These are phyloP conservation scores for Sporobolomyces roseus DNA, from an alignment of 768 basidiomycete species.

Conservation along the genomic window DNA sequence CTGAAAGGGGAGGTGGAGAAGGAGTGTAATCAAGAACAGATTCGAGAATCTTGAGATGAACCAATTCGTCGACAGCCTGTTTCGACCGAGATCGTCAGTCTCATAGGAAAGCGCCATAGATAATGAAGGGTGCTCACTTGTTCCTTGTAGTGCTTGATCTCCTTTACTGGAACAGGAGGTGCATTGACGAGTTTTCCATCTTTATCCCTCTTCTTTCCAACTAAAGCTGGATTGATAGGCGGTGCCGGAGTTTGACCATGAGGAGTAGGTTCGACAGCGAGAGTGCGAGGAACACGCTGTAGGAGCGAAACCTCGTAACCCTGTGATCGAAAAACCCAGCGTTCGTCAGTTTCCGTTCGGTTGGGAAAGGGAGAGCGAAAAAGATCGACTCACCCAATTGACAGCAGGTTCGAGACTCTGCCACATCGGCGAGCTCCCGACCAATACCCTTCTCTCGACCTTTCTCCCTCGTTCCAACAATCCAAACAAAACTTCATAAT, in stretches of 20 bases:
- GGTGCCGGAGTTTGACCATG: neutral
- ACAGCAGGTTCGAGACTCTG: constrained; percentile 72
- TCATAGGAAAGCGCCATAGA: neutral
- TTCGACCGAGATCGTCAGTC: constrained; percentile 50
- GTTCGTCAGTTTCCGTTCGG: constrained; percentile 37
- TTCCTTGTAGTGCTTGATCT: constrained; percentile 36
- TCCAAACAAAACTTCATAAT: constrained; percentile 70
- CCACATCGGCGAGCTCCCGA: constrained; percentile 76
- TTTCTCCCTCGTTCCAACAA: constrained; percentile 77
- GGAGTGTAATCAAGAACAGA: constrained; percentile 61
- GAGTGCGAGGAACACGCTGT: constrained; percentile 35
- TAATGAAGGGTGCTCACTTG: constrained; percentile 28
- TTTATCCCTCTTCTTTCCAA: constrained; percentile 33
- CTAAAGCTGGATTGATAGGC: constrained; percentile 22
- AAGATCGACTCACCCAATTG: constrained; percentile 69
- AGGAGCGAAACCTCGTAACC: constrained; percentile 43
- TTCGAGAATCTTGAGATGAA: constrained; percentile 89
- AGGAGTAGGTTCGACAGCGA: constrained; percentile 3
- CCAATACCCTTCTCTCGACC: constrained; percentile 68
- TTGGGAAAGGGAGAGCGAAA: constrained; percentile 65
- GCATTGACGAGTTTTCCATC: constrained; percentile 14
- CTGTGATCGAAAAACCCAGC: constrained; percentile 10
- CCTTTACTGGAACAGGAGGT: too few species aligned
- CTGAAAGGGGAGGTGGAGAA: neutral
- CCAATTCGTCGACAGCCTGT: constrained; percentile 90